phyloP scores from a whole-genome alignment of 2,329 filamentous ascomycete genomes.

The Neopestalotiopsis sp. region DNA sequence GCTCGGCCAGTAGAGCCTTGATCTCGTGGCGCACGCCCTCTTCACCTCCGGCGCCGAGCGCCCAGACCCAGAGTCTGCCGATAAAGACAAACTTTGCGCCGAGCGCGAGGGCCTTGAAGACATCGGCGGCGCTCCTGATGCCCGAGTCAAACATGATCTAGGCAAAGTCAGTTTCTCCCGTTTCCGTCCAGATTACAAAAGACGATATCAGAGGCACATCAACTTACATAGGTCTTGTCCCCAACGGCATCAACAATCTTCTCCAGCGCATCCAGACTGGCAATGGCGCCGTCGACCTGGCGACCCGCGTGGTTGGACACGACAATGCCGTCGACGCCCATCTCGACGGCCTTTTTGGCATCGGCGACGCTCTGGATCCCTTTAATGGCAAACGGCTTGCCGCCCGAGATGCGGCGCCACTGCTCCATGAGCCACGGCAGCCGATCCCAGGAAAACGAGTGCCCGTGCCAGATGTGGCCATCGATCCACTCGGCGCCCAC shows the following conservation, averaged over 20 bases:
- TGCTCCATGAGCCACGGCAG: conserved; percentile 63
- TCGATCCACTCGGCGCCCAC: conserved; percentile 69
- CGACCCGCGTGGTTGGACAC: conserved; percentile 64
- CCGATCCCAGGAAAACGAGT: conserved; percentile 67
- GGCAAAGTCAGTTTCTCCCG: conserved; percentile 21
- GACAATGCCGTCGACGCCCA: conserved; percentile 49
- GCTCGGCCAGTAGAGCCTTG: conserved; percentile 64
- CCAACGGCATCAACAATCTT: conserved; percentile 54
- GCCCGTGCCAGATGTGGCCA: conserved; percentile 64
- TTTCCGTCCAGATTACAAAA: conserved; percentile 35
- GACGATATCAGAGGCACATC: not conserved
- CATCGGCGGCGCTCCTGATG: conserved; percentile 59
- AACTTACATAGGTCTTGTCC: conserved; percentile 34
- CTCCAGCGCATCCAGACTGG: conserved; percentile 63
- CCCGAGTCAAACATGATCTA: conserved; percentile 66
- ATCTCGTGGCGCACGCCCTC: conserved; percentile 65
- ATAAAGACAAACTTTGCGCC: conserved; percentile 68
- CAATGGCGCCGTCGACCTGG: conserved; percentile 65
- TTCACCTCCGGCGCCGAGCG: conserved; percentile 63
- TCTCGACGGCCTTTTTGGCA: conserved; percentile 59
- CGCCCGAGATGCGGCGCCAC: conserved; percentile 63
- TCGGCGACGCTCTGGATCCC: conserved; percentile 66
- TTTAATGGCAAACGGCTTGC: conserved; percentile 64
- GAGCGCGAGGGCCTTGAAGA: conserved; percentile 65
- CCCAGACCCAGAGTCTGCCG: conserved; percentile 65